Evolutionary conservation across 2,329 filamentous ascomycete genomes (phyloP).

Genomic region (Paecilomyces niveus): DNA sequence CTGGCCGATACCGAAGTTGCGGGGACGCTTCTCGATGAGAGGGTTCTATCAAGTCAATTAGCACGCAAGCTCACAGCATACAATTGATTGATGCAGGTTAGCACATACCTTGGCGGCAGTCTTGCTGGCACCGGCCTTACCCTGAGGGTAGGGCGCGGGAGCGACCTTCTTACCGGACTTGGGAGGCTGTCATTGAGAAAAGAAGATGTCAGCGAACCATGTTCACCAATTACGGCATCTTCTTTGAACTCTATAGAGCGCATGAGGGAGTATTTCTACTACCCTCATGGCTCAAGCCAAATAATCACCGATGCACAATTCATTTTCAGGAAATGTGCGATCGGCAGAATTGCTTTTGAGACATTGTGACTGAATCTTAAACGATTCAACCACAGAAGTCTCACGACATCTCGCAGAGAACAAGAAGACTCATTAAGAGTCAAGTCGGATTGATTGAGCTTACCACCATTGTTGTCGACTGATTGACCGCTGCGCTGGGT

Average conservation of each 20-base stretch:
- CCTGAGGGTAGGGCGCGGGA: slow-evolving; percentile 90
- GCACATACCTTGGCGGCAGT: slow-evolving; percentile 89
- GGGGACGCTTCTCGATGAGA: slow-evolving; percentile 94
- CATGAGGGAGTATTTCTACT: slow-evolving; percentile 48
- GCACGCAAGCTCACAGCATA: background rate
- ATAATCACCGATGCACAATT: slow-evolving; percentile 31
- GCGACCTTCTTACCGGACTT: slow-evolving; percentile 97
- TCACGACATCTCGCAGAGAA: slow-evolving; percentile 34
- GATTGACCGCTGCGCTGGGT: slow-evolving; percentile 44
- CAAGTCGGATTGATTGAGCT: slow-evolving; percentile 45
- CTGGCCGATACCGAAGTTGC: slow-evolving; percentile 98
- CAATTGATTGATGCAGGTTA: slow-evolving; percentile 10
- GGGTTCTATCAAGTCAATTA: slow-evolving; percentile 64
- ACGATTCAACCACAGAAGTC: slow-evolving; percentile 10
- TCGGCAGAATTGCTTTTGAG: slow-evolving; percentile 32
- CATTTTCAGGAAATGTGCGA: slow-evolving; percentile 18
- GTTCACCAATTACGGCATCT: slow-evolving; percentile 67
- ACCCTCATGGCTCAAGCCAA: slow-evolving; percentile 48
- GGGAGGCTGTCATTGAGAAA: slow-evolving; percentile 99
- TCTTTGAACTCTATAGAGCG: slow-evolving; percentile 90
- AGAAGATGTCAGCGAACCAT: slow-evolving; percentile 89
- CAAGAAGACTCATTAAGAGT: slow-evolving; percentile 29
- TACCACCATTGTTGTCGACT: slow-evolving; percentile 53
- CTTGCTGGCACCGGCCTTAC: slow-evolving; percentile 79
- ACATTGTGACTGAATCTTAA: slow-evolving; percentile 20